These are phyloP conservation scores for Boletus vinaceobasis DNA, from an alignment of 768 basidiomycete genomes.

Conservation along the genomic window DNA sequence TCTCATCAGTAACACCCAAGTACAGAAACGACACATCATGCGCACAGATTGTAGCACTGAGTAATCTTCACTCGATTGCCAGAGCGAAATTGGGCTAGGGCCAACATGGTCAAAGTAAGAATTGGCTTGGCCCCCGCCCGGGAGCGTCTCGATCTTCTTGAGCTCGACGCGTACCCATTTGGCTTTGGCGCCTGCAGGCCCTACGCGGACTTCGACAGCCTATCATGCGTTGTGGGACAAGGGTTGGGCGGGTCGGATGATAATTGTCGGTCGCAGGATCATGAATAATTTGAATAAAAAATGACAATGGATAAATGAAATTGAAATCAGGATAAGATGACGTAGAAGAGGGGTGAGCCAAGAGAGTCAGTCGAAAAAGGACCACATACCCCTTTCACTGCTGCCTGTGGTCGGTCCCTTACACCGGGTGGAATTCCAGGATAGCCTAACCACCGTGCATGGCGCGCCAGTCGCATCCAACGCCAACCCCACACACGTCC, in stretches of 20 bases:
- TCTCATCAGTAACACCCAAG: background rate
- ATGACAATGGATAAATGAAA: background rate
- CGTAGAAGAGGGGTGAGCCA: background rate
- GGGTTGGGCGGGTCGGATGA: background rate
- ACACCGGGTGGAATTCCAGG: slow-evolving; percentile 84
- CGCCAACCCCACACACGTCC: background rate
- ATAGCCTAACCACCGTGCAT: slow-evolving; percentile 50
- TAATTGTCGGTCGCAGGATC: slow-evolving; percentile 3
- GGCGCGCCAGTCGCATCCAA: slow-evolving; percentile 9
- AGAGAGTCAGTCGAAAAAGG: background rate
- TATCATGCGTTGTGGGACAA: slow-evolving; percentile 26
- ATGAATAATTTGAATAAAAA: background rate
- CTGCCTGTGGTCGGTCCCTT: slow-evolving; percentile 74
- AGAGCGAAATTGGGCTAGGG: slow-evolving; percentile 76
- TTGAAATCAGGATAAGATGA: background rate
- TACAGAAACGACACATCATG: background rate
- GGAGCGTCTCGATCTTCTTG: slow-evolving; percentile 83
- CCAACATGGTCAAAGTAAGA: slow-evolving; percentile 81
- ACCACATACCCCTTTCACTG: slow-evolving; percentile 76
- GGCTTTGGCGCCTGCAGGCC: slow-evolving; percentile 73
- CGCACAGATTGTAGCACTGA: slow-evolving; percentile 62
- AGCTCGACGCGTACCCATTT: slow-evolving; percentile 92
- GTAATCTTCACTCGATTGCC: slow-evolving; percentile 79
- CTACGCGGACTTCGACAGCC: slow-evolving; percentile 84
- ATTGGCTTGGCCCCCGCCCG: slow-evolving; percentile 63